phyloP scores from a whole-genome alignment of 1,284 basidiomycete species.

The Irpex sp. region DNA sequence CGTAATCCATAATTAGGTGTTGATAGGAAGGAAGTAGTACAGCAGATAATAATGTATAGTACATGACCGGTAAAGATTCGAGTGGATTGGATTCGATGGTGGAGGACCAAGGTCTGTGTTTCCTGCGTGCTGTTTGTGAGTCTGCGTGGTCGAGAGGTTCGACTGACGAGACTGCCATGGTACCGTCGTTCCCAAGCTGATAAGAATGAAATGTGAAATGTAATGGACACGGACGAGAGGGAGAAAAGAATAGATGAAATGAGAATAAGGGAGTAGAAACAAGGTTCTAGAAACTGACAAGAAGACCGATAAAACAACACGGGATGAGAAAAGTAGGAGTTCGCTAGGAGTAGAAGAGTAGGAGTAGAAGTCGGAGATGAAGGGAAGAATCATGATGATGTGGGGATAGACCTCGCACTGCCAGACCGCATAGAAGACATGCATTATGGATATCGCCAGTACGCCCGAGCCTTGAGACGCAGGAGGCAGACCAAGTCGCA shows the following conservation, averaged over 20 bases:
- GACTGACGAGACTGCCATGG: neutral
- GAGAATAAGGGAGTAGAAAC: neutral
- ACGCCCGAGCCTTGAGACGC: neutral
- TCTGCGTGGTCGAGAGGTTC: neutral
- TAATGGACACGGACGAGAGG: neutral
- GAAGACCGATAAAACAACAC: neutral
- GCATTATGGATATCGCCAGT: neutral
- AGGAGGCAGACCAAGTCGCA: neutral
- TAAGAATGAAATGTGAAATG: neutral
- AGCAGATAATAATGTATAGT: neutral
- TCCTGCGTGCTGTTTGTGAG: neutral
- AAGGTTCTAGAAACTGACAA: neutral
- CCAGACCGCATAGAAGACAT: neutral
- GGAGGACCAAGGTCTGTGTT: neutral
- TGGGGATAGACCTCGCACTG: neutral
- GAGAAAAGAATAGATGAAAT: neutral
- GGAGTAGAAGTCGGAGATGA: too few species aligned
- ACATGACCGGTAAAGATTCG: neutral
- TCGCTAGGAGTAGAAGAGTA: neutral
- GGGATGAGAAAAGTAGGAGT: neutral
- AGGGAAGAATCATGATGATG: neutral
- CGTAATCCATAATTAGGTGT: too few species aligned
- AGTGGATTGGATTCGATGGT: neutral
- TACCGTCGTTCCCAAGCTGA: neutral
- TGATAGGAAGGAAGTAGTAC: neutral